Conservation (phyloP, 495 filamentous ascomycete genomes). For the Trichodelitschia bisporula region DNA sequence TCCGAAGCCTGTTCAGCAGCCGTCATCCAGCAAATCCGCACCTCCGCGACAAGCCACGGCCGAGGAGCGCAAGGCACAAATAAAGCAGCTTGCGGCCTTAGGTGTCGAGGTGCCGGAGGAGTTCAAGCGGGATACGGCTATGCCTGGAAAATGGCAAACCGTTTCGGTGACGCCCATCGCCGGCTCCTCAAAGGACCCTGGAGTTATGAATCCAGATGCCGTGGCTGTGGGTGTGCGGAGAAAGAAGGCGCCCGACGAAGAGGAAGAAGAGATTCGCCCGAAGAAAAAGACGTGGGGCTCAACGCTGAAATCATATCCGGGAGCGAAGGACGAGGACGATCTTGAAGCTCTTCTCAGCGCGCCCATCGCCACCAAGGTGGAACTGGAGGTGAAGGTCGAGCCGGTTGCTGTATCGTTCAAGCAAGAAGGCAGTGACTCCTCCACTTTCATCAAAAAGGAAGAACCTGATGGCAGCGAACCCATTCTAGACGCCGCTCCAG, state of each 20-base stretch:
- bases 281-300: conserved; percentile 55
- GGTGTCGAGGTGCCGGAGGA: conserved; percentile 70
- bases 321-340: conserved; percentile 27
- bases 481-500: not conserved
- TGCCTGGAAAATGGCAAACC: conserved; percentile 79
- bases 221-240: conserved; percentile 34
- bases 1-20: conserved; percentile 3
- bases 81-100: conserved; percentile 68
- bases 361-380: conserved; percentile 14
- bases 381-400: conserved; percentile 15
- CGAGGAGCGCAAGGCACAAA: conserved; percentile 57
- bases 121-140: conserved; percentile 50
- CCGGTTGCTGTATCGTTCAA: not conserved
- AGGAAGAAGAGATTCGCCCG: conserved; percentile 32
- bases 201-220: conserved; percentile 18
- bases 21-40: conserved; percentile 3
- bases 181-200: conserved; percentile 6
- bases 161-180: conserved; percentile 24
- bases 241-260: conserved; percentile 36
- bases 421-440: conserved; percentile 12
- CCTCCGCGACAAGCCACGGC: conserved; percentile 22
- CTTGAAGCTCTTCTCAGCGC: conserved; percentile 39
- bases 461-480: conserved; percentile 7
- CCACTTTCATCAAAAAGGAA: conserved; percentile 12
- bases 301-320: conserved; percentile 38